phyloP scores from a whole-genome alignment of 2,329 filamentous ascomycete genomes.

The Colletotrichum caudatum region DNA sequence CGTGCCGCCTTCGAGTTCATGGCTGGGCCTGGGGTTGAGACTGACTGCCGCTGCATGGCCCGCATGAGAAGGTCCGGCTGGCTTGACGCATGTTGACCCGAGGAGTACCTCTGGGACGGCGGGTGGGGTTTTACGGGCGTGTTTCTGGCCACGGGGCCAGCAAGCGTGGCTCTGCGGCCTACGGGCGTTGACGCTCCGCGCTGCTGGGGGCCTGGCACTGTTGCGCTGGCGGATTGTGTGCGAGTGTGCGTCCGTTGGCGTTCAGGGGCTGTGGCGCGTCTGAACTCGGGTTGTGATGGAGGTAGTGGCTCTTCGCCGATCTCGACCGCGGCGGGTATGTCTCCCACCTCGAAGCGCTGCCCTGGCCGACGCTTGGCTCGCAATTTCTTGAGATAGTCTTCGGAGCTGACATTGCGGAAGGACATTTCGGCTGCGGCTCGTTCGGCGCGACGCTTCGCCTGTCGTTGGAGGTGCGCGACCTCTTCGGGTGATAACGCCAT shows the following conservation, averaged over 20 bases:
- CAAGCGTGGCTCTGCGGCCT: not conserved
- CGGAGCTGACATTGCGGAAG: constrained; percentile 30
- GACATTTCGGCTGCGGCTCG: constrained; percentile 37
- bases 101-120: constrained; percentile 6
- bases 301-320: constrained; percentile 18
- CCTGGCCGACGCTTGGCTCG: constrained; percentile 30
- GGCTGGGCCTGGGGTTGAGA: not conserved
- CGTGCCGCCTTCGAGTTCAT: not conserved
- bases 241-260: not conserved
- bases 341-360: constrained; percentile 21
- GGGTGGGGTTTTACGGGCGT: not conserved
- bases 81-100: constrained; percentile 6
- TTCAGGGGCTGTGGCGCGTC: not conserved
- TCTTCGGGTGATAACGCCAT: constrained; percentile 33
- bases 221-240: not conserved
- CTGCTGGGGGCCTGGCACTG: not conserved
- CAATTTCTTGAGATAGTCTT: constrained; percentile 30
- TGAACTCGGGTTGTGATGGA: not conserved
- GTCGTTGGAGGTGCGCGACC: constrained; percentile 27
- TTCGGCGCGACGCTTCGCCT: constrained; percentile 34
- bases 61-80: constrained; percentile 10
- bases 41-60: not conserved
- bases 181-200: not conserved
- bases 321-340: constrained; percentile 32
- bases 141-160: not conserved